phyloP scores from a whole-genome alignment of 345 rosid genomes.

The Euphorbia tirucalli region DNA sequence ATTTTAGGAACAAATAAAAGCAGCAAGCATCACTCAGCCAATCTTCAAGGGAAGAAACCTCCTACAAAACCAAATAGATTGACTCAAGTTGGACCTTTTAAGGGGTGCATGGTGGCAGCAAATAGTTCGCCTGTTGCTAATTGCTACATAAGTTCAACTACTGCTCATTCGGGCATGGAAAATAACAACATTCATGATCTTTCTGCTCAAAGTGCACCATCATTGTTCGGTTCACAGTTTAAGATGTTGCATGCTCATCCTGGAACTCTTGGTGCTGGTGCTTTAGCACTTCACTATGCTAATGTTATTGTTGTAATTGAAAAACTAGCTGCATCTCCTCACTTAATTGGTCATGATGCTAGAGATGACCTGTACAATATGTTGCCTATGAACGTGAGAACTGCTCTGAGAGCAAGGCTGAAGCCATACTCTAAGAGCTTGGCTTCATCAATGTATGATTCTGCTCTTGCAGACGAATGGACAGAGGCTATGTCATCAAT shows the following conservation, averaged over 20 bases:
- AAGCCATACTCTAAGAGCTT: conserved; percentile 73
- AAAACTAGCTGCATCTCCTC: conserved; percentile 87
- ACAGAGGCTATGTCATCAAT: conserved; percentile 68
- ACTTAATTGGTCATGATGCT: conserved; percentile 91
- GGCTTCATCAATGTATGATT: conserved; percentile 55
- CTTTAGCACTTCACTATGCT: conserved; percentile 91
- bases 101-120: conserved; percentile 56
- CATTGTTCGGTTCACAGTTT: conserved; percentile 37
- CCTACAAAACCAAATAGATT: conserved; percentile 45
- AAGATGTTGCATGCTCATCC: conserved; percentile 65
- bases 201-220: conserved; percentile 23
- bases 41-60: conserved; percentile 45
- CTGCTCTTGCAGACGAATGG: conserved; percentile 78
- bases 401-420: conserved; percentile 60
- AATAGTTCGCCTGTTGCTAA: conserved; percentile 42
- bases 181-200: conserved; percentile 31
- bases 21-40: conserved; percentile 44
- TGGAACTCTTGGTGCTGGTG: conserved; percentile 81
- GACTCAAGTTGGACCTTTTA: conserved; percentile 87
- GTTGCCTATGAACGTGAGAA: conserved; percentile 80
- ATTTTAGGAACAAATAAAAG: conserved; percentile 42
- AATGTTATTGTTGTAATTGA: conserved; percentile 87
- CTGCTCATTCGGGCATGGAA: conserved; percentile 32
- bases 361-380: conserved; percentile 93
- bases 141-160: conserved; percentile 32